Evolutionary conservation across 108 stramenopile species (phyloP).

Genomic region (Parmales sp.): DNA sequence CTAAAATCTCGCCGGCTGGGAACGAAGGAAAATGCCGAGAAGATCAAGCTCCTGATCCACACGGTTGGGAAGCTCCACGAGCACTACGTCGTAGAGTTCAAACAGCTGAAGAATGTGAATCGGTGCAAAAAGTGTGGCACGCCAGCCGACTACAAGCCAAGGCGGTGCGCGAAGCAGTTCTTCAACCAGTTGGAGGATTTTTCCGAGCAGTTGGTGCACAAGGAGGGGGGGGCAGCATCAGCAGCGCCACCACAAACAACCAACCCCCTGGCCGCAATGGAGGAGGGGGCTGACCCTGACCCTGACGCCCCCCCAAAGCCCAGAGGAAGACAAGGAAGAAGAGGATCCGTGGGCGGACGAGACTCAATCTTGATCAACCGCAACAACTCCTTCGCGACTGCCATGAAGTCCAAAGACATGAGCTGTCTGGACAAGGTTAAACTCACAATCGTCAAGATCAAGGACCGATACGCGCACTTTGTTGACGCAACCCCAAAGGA

Average conservation of each 20-base stretch:
- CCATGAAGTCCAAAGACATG: background rate
- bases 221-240: background rate
- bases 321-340: background rate
- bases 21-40: conserved; percentile 1
- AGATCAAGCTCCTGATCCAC: conserved; percentile 3
- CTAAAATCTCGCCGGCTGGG: background rate
- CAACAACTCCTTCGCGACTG: background rate
- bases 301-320: too few relatives aligned
- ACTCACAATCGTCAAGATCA: background rate
- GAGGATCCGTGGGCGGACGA: background rate
- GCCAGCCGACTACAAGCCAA: conserved; percentile 4
- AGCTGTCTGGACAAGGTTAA: background rate
- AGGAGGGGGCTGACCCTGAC: too few relatives aligned
- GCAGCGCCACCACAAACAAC: too few relatives aligned
- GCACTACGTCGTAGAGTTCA: conserved; percentile 9
- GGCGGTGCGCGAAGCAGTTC: background rate
- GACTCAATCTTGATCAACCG: background rate
- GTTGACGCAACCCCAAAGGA: background rate
- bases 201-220: background rate
- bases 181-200: background rate
- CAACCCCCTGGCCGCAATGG: too few relatives aligned
- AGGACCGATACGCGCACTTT: background rate
- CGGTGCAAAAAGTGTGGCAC: background rate
- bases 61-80: background rate
- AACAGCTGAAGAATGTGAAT: conserved; percentile 3